These are phyloP conservation scores for Rhynchospora tenuis DNA, from an alignment of 176 grass and related monocot genomes.

Conservation along the genomic window DNA sequence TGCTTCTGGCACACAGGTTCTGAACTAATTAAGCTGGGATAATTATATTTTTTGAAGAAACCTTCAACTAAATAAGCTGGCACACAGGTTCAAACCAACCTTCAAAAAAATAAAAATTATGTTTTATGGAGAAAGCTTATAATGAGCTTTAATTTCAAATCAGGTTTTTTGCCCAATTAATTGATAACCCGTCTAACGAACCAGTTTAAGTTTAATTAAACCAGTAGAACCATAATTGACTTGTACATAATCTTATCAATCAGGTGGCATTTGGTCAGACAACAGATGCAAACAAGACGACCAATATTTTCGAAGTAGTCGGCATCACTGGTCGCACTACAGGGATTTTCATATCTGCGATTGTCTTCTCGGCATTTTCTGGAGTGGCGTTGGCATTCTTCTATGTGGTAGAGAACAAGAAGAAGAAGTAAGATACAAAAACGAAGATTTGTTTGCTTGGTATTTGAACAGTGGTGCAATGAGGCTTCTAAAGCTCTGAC, in stretches of 20 bases:
- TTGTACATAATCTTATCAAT: background rate
- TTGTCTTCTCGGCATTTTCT: slow-evolving; percentile 85
- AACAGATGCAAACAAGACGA: slow-evolving; percentile 13
- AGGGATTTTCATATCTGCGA: slow-evolving; percentile 56
- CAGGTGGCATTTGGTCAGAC: slow-evolving; percentile 78
- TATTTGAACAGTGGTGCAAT: background rate
- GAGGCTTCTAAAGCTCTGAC: background rate
- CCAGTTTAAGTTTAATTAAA: background rate
- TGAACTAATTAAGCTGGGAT: too few relatives aligned
- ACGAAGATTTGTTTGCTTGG: background rate
- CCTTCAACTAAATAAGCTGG: background rate
- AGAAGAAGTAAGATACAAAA: slow-evolving; percentile 30
- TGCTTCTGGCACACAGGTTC: slow-evolving; percentile 29
- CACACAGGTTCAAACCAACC: too few relatives aligned
- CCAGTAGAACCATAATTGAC: background rate
- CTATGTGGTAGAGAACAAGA: slow-evolving; percentile 41
- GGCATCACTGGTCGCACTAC: slow-evolving; percentile 59
- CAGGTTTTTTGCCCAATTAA: background rate
- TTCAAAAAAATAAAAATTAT: too few relatives aligned
- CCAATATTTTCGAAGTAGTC: slow-evolving; percentile 36
- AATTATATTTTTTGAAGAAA: background rate
- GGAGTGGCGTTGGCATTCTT: slow-evolving; percentile 44
- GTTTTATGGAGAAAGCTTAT: background rate
- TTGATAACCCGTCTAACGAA: background rate
- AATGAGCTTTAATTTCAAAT: background rate